phyloP scores from a whole-genome alignment of 192 early-diverging fungal species.

The Coemansia sp. region DNA sequence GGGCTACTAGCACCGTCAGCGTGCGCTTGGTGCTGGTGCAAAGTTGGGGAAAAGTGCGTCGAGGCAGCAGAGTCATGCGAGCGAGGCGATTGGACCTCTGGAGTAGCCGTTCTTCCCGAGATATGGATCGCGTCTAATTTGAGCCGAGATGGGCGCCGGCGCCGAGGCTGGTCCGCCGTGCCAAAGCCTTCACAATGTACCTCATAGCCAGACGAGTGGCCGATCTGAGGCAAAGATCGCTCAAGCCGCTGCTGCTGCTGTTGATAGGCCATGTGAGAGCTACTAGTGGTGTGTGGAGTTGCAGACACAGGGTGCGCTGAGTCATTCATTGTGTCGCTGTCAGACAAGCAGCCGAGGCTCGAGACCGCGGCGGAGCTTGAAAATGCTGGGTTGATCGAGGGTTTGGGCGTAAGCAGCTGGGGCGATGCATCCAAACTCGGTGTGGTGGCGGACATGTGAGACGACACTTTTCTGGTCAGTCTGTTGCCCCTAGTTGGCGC shows the following conservation, averaged over 20 bases:
- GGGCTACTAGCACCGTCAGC: background rate
- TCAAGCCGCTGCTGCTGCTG: conserved; percentile 9
- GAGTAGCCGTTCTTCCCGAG: background rate
- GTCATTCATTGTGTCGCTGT: conserved; percentile 9
- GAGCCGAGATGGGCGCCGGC: conserved; percentile 21
- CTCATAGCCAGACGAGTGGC: conserved; percentile 2
- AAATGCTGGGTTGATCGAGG: conserved; percentile 15
- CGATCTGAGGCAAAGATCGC: conserved; percentile 5
- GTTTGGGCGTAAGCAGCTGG: conserved; percentile 20
- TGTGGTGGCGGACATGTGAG: background rate
- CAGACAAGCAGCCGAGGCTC: conserved; percentile 13
- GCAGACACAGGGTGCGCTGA: background rate
- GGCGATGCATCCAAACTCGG: conserved; percentile 11
- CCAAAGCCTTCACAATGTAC: background rate
- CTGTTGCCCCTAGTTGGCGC: conserved; percentile 14
- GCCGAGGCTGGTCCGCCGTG: conserved; percentile 3
- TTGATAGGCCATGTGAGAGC: background rate
- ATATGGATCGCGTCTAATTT: conserved; percentile 2
- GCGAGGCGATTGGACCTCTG: background rate
- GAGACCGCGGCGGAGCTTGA: conserved; percentile 7
- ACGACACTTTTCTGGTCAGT: conserved; percentile 31
- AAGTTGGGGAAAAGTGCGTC: background rate
- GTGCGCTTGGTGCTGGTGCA: background rate
- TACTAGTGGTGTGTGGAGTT: background rate
- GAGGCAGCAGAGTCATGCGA: background rate